Evolutionary conservation across 2,329 filamentous ascomycete species (phyloP).

Genomic region (Pestalotiopsis sp.): DNA sequence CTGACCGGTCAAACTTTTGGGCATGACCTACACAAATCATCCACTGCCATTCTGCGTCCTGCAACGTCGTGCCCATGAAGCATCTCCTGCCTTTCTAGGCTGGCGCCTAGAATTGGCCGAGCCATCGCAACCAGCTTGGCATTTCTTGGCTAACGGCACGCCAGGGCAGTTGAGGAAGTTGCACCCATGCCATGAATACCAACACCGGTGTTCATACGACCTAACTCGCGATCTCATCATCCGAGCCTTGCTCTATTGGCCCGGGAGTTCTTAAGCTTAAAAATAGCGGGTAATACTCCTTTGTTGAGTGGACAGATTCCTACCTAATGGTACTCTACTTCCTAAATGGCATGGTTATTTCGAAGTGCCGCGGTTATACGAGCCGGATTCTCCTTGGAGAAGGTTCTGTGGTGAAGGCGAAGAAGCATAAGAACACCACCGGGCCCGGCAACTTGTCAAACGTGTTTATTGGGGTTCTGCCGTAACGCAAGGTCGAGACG

Average conservation of each 20-base stretch:
- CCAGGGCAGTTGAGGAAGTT: conserved; percentile 4
- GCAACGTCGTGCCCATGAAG: neutral
- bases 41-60: neutral
- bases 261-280: conserved; percentile 3
- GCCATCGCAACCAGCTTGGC: conserved; percentile 1
- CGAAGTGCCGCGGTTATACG: neutral
- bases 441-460: neutral
- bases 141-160: conserved; percentile 8
- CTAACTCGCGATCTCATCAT: neutral
- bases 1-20: neutral
- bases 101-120: neutral
- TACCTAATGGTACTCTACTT: neutral
- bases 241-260: neutral
- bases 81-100: conserved; percentile 6
- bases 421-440: neutral
- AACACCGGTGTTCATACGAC: neutral
- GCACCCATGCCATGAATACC: neutral
- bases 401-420: neutral
- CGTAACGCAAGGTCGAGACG: neutral
- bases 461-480: neutral
- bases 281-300: neutral
- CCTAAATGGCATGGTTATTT: neutral
- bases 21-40: neutral
- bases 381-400: neutral
- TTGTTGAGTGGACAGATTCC: neutral